These are phyloP conservation scores for Populus davidiana DNA, from an alignment of 345 rosid genomes.

Conservation along the genomic window DNA sequence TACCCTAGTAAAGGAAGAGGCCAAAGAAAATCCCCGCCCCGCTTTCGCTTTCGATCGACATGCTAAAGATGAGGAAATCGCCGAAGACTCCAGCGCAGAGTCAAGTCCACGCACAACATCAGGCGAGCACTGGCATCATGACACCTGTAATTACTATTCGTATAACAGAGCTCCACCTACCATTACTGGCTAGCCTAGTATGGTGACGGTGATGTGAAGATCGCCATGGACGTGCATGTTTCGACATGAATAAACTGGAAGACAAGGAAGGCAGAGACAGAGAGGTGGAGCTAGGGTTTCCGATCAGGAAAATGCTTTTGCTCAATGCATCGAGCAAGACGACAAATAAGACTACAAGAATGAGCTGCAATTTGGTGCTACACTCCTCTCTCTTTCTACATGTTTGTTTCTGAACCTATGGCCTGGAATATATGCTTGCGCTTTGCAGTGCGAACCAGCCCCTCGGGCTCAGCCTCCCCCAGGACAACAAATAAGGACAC, in stretches of 20 bases:
- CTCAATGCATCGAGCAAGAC: background rate
- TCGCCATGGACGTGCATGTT: background rate
- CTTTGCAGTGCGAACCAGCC: background rate
- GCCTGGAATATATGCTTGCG: background rate
- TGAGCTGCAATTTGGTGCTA: background rate
- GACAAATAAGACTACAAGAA: background rate
- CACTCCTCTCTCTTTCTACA: background rate
- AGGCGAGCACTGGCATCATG: background rate
- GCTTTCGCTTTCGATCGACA: background rate
- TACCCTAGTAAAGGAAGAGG: background rate
- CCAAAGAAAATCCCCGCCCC: background rate
- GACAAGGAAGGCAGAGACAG: background rate
- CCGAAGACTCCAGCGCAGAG: background rate
- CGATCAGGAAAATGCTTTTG: background rate
- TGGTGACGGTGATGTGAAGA: background rate
- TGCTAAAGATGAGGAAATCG: background rate
- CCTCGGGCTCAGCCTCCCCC: background rate
- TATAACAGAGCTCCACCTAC: background rate
- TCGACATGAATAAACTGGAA: background rate
- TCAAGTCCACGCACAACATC: background rate
- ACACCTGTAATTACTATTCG: background rate
- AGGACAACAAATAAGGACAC: slow-evolving; percentile 31
- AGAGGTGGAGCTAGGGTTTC: background rate
- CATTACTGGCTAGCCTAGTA: too few relatives aligned
- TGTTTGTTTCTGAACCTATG: background rate